Evolutionary conservation across 2,329 filamentous ascomycete genomes (phyloP).

Genomic region (Orbilia ellipsospora): DNA sequence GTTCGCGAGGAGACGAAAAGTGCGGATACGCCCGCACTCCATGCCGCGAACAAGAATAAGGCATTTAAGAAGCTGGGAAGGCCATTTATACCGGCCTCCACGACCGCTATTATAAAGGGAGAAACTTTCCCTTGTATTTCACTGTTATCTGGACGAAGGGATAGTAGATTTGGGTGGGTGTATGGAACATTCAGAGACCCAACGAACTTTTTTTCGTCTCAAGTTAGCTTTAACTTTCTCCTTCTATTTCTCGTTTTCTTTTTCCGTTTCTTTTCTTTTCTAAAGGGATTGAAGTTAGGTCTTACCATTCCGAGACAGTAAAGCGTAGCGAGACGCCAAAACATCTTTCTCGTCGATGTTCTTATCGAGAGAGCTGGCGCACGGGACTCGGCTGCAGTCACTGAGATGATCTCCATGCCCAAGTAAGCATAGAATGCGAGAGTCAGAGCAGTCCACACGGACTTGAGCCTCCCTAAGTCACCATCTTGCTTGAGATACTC

Average conservation of each 20-base stretch:
- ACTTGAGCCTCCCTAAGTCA: slow-evolving; percentile 60
- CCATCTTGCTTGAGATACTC: slow-evolving; percentile 59
- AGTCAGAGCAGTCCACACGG: slow-evolving; percentile 63
- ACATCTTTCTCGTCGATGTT: slow-evolving; percentile 64
- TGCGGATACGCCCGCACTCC: slow-evolving; percentile 63
- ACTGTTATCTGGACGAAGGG: slow-evolving; percentile 51
- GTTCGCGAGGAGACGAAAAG: slow-evolving; percentile 64
- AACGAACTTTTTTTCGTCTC: slow-evolving; percentile 59
- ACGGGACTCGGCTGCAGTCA: slow-evolving; percentile 64
- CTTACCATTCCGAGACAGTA: slow-evolving; percentile 62
- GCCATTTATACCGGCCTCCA: slow-evolving; percentile 62
- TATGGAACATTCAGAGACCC: slow-evolving; percentile 64
- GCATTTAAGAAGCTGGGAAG: slow-evolving; percentile 65
- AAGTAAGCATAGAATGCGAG: slow-evolving; percentile 64
- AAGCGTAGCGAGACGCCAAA: slow-evolving; percentile 64
- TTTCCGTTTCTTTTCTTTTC: not conserved
- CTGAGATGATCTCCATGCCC: slow-evolving; percentile 64
- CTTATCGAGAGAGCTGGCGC: slow-evolving; percentile 64
- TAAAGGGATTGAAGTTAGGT: not conserved
- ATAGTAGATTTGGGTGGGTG: slow-evolving; percentile 59
- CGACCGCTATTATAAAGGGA: slow-evolving; percentile 63
- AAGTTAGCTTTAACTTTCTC: not conserved
- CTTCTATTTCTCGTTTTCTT: too few species aligned
- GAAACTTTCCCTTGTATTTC: slow-evolving; percentile 56
- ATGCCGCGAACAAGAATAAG: slow-evolving; percentile 65